Base-by-base conservation (phyloP, 1,139 yeast genomes). In the Diutina scorzettiae region DNA sequence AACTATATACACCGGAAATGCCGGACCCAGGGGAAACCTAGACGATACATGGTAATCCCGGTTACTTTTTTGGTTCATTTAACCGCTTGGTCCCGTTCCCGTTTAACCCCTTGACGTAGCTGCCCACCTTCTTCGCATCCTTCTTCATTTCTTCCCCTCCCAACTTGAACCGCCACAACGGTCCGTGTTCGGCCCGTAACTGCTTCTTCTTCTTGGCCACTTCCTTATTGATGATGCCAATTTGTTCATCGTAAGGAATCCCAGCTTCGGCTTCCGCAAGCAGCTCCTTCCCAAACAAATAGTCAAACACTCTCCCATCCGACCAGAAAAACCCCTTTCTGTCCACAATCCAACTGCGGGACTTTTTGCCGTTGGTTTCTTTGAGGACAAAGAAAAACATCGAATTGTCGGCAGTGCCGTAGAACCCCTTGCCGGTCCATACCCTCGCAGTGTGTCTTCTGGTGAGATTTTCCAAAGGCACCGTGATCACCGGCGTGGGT, bases 241-340 rank as follows among this genome's bases (percentile, higher is more conserved):
- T 55, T 49, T 69, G 71, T 48, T 65, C 70, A 51, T 82, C 89
- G 51, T 81, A 79, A 3, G 83, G 77, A 44, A 80, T 66, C 0
- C 91, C 91, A 40, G 76, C 78, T 57, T 83, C 91, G 3, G 93
- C 87, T 45, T 73, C 82, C 18, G 78, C 81, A 19, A 84, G 56
- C 1, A 84, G 62, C 55, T 84, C 94, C 52, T 82, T 80, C 27
- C 94, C 93, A 53, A 85, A 81, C 24, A 85, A 54, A 44, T 76
- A 74, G 58, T 85, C 95, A 60, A 80, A 81, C 2, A 85, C 82
- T 46, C 95, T 68, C 6, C 95, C 95, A 57, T 85, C 95, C 28
- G 91, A 86, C 95, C 95, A 85, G 62, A 83, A 85, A 68, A 65
- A 83, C 16, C 95, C 95, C 53, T 78, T 80, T 49, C 95, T 68